Evolutionary conservation across 352 stramenopile species (phyloP), one percentile per base, ranked within the genome.

Genomic region (Phytophthora capsici): DNA sequence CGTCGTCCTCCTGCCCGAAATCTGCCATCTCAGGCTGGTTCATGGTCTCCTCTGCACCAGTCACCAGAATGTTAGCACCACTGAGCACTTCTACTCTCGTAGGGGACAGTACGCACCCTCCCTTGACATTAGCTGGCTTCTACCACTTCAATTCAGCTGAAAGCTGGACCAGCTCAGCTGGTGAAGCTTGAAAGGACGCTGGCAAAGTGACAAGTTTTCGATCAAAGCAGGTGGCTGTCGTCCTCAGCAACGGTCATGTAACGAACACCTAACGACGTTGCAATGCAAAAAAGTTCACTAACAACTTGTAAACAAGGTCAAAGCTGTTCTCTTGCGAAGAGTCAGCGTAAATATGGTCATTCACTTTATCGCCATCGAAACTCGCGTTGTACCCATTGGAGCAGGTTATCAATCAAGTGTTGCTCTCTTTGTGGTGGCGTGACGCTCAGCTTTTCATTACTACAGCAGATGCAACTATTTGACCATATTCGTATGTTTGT

Each of bases 21-120:
- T 90, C 81, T 8, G 69, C 62, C 53, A 86, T 77, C 68, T 90
- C 81, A 0, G 83, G 83, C 44, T 89, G 61, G 38, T 84, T 74
- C 57, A 69, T 63, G 16, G 25, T 45, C 16, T 72, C 48, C 32
- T 66, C 57, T 73, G 51, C 36, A 34, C 19, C 53, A 47, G 26
- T 10, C 25, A 63, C 47, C 23, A 52, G 7, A 28, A 32, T 48
- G 20, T 57, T 30, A 56, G 43, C 22, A 2, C n/a, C 4, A 16
- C 13, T 10, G 19, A 6, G 5, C 25, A 45, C 30, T 47, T 61
- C 17, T 57, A 44, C 23, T 10, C 4, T 22, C 34, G 16, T 51
- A 53, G 43, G 41, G n/a, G 17, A 57, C 8, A 54, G 14, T 20
- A 56, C 57, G 30, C 36, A 72, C 58, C 57, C 19, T 34, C 12